Percentiles rank a stretch among this genome's conserved stretches.
Evolutionary conservation across 768 basidiomycete genomes (phyloP).

Genomic region (Tricholoma terreum): DNA sequence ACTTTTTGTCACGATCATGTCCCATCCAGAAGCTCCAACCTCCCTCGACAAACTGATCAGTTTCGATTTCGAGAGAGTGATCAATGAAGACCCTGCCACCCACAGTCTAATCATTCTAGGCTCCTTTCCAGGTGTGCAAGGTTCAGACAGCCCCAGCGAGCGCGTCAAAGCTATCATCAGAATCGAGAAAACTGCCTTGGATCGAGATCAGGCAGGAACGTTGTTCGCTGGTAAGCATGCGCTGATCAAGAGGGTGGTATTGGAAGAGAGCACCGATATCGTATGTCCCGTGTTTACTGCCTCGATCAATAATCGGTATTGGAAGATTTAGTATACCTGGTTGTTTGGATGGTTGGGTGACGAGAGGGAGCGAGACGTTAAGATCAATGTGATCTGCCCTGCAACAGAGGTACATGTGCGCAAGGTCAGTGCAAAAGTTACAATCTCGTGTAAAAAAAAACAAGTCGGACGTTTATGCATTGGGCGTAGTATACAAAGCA

Average conservation of each 20-base stretch:
- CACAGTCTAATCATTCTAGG: constrained; percentile 70
- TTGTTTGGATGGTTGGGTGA: constrained; percentile 64
- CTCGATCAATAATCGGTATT: not conserved
- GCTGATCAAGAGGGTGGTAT: constrained; percentile 40
- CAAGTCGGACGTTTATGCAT: not conserved
- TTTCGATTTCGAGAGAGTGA: constrained; percentile 54
- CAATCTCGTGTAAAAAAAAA: not conserved
- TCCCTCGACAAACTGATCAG: constrained; percentile 36
- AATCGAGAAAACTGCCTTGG: constrained; percentile 72
- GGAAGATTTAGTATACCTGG: constrained; percentile 68
- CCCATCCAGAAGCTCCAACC: constrained; percentile 30
- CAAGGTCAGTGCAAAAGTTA: constrained; percentile 49
- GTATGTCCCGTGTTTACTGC: constrained; percentile 33
- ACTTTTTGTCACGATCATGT: constrained; percentile 20
- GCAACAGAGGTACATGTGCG: constrained; percentile 87
- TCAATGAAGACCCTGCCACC: constrained; percentile 62
- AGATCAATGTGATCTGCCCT: constrained; percentile 82
- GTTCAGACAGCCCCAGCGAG: constrained; percentile 9
- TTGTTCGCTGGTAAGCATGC: constrained; percentile 36
- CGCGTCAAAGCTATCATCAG: constrained; percentile 64
- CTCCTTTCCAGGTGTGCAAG: constrained; percentile 38
- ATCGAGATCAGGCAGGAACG: constrained; percentile 34
- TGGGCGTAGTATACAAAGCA: constrained; percentile 70
- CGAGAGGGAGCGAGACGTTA: constrained; percentile 57
- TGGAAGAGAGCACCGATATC: constrained; percentile 66